Evolutionary conservation across 768 basidiomycete genomes (phyloP), one percentile per base, ranked within the genome.

Genomic region (Hericium erinaceus): DNA sequence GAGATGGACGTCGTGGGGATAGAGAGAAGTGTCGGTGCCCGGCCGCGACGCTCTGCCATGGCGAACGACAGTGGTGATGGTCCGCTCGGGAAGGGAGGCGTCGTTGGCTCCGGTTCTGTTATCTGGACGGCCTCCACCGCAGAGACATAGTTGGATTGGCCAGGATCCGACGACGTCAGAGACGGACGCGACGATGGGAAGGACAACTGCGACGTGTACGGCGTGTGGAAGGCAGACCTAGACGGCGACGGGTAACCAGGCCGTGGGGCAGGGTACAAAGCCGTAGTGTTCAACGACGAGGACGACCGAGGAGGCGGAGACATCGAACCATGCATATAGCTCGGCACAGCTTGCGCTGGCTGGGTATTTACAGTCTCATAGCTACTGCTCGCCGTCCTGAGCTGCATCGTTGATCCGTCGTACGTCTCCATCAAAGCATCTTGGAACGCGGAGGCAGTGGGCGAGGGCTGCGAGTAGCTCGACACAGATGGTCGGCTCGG

Each of bases 401-500:
- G 64, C 53, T 50, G 66, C 44, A 61, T 64, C 48, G 66, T 44
- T 41, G 62, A 57, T 20, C 33, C 2, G 26, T 46, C 54, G 6
- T 55, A 33, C 22, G 59, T 67, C 51, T 73, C 67, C 50, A 73
- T 75, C 44, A 80, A 67, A 15, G 77, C 80, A 62, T 88, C 86
- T 26, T 81, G 80, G 71, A 91, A 91, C n/a, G 85, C 86, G n/a
- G 88, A 89, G 6, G 77, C 82, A 3, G 87, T 87, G 1, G 88
- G 89, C 10, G 88, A 90, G 4, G 80, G 76, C 61, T 83, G 81
- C 10, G 85, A 84, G 67, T 85, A 85, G 55, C 83, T 80, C 12
- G 86, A 87, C 28, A 83, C 61, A 18, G 87, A 86, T 3, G 74
- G 79, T 41, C 84, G 76, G 61, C 74, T 77, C 16, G 69, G 62